A percentile compares a stretch with the other conserved stretches of the same genome.
These are phyloP conservation scores for Diaporthe longicolla DNA, from an alignment of 2,329 filamentous ascomycete species.

Conservation along the genomic window DNA sequence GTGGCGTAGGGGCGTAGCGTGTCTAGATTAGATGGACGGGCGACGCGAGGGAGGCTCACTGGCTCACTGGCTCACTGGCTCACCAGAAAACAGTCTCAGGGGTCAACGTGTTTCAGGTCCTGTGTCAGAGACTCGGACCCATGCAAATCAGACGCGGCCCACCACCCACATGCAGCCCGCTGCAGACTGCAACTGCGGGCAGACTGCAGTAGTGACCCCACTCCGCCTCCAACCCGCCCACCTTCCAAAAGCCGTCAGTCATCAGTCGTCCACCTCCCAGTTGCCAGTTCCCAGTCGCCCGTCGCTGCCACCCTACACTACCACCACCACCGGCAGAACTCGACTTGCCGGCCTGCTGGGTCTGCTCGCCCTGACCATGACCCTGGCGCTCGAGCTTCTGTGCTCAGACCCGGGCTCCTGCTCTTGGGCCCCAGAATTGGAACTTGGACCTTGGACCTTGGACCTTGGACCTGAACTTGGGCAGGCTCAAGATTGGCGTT, in stretches of 20 bases:
- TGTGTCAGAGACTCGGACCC: slow-evolving; percentile 37
- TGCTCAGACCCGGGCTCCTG: slow-evolving; percentile 1
- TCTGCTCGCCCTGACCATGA: slow-evolving; percentile 5
- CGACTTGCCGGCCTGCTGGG: background rate
- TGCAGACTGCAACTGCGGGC: slow-evolving; percentile 7
- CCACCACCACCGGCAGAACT: slow-evolving; percentile 19
- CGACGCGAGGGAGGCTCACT: slow-evolving; percentile 31
- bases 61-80: slow-evolving; percentile 26
- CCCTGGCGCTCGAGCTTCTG: slow-evolving; percentile 3
- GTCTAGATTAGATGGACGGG: slow-evolving; percentile 31
- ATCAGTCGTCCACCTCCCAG: background rate
- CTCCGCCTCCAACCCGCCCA: slow-evolving; percentile 4
- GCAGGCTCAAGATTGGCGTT: slow-evolving; percentile 31
- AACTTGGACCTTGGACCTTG: slow-evolving; percentile 9
- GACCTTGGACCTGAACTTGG: slow-evolving; percentile 5
- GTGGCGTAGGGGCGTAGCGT: slow-evolving; percentile 14
- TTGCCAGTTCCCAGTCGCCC: too few relatives aligned
- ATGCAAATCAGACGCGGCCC: slow-evolving; percentile 34
- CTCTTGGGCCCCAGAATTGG: background rate
- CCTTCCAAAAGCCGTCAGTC: background rate
- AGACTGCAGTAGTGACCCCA: slow-evolving; percentile 16
- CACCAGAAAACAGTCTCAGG: slow-evolving; percentile 24
- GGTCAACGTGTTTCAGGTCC: slow-evolving; percentile 35
- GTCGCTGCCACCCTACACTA: background rate
- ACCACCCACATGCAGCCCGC: slow-evolving; percentile 27